phyloP scores from a whole-genome alignment of 1,139 yeast genomes.

The Zygosaccharomyces sapae region DNA sequence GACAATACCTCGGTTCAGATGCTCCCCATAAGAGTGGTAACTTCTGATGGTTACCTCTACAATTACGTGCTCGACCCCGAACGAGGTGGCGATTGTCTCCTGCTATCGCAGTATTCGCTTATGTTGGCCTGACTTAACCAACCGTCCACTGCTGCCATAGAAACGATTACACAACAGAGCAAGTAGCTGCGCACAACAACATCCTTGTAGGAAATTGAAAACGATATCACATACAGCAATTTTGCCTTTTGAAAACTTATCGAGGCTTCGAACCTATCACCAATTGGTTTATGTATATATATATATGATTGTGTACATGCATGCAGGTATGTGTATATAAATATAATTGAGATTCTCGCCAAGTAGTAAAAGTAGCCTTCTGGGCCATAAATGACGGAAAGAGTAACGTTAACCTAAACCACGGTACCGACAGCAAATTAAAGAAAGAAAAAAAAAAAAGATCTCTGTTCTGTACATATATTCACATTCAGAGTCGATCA shows the following conservation, averaged over 20 bases:
- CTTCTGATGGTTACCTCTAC: slow-evolving; percentile 82
- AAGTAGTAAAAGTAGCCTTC: not conserved
- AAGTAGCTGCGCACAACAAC: too few relatives aligned
- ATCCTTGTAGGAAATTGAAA: too few relatives aligned
- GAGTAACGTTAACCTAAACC: slow-evolving; percentile 2
- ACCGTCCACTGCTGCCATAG: too few relatives aligned
- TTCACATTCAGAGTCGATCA: not conserved
- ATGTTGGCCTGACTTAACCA: slow-evolving; percentile 15
- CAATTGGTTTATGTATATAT: not conserved
- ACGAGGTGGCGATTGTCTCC: slow-evolving; percentile 88
- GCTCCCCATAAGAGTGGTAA: slow-evolving; percentile 51
- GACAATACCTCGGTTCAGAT: slow-evolving; percentile 30
- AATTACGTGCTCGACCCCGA: slow-evolving; percentile 84
- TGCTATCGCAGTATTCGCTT: slow-evolving; percentile 62
- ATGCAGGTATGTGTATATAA: too few relatives aligned
- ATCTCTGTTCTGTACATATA: not conserved
- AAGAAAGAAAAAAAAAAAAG: slow-evolving; percentile 1
- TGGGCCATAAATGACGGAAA: slow-evolving; percentile 2
- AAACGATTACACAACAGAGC: too few relatives aligned
- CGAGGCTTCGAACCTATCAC: not conserved
- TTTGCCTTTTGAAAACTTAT: not conserved
- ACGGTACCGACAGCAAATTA: slow-evolving; percentile 4
- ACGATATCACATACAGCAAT: not conserved
- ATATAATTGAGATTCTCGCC: slow-evolving; percentile 5
- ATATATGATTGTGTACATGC: not conserved